Percentiles rank a stretch among this genome's conserved stretches.
Evolutionary conservation across 140 eudicot species (phyloP).

Genomic region (Stevia rebaudiana): DNA sequence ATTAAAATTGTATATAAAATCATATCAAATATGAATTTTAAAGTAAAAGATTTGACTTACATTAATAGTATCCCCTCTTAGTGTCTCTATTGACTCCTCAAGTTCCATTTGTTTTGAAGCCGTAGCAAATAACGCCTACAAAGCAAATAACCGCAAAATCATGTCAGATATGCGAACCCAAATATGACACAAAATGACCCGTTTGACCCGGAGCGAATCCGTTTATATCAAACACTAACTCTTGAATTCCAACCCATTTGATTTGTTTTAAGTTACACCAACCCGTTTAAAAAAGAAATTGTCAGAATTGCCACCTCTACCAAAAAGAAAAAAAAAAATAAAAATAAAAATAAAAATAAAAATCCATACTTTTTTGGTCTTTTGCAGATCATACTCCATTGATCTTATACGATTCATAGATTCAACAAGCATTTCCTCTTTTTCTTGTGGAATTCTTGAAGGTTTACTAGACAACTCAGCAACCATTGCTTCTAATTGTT

Average conservation of each 20-base stretch:
- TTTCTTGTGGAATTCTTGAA: conserved; percentile 72
- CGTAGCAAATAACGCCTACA: conserved; percentile 76
- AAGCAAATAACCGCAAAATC: background rate
- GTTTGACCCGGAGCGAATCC: too few relatives aligned
- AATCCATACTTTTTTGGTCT: conserved; percentile 62
- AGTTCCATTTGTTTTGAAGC: conserved; percentile 94
- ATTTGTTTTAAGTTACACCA: too few relatives aligned
- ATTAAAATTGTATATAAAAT: background rate
- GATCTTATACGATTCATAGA: conserved; percentile 73
- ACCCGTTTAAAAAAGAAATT: too few relatives aligned
- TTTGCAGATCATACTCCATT: conserved; percentile 88
- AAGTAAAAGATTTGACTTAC: conserved; percentile 37
- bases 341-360: too few relatives aligned
- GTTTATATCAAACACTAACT: too few relatives aligned
- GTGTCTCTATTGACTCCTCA: conserved; percentile 67
- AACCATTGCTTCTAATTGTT: conserved; percentile 60
- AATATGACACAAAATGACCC: too few relatives aligned
- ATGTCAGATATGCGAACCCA: too few relatives aligned
- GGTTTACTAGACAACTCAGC: conserved; percentile 72
- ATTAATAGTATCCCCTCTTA: conserved; percentile 50
- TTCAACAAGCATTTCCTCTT: conserved; percentile 71
- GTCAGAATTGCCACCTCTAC: background rate
- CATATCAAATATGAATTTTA: background rate
- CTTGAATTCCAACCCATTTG: too few relatives aligned
- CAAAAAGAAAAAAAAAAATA: background rate